Percentiles rank a stretch among this genome's conserved stretches.
Evolutionary conservation across 2,329 filamentous ascomycete genomes (phyloP).

Genomic region (Aureobasidium sp.): DNA sequence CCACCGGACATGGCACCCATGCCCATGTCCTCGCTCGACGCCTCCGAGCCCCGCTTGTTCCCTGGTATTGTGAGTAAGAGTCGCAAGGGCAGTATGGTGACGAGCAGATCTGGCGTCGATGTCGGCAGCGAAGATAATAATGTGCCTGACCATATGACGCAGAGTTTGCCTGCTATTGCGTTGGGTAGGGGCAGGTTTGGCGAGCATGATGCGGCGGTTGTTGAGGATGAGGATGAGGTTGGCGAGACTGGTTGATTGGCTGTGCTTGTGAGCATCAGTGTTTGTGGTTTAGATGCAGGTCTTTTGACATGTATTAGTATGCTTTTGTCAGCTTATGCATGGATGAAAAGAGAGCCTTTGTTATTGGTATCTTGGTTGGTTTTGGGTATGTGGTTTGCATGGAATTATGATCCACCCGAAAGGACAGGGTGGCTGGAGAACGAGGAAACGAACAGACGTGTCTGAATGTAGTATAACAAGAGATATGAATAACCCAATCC

Average conservation of each 20-base stretch:
- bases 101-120: conserved; percentile 1
- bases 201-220: not conserved
- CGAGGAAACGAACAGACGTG: not conserved
- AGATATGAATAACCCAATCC: not conserved
- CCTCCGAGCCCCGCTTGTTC: conserved; percentile 60
- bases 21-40: conserved; percentile 16
- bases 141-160: conserved; percentile 10
- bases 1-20: conserved; percentile 11
- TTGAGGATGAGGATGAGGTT: conserved; percentile 8
- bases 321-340: not conserved
- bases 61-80: conserved; percentile 57
- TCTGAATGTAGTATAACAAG: not conserved
- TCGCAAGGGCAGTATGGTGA: conserved; percentile 28
- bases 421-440: not conserved
- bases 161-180: conserved; percentile 14
- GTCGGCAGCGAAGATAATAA: not conserved
- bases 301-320: not conserved
- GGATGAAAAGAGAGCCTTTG: not conserved
- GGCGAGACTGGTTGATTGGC: conserved; percentile 19
- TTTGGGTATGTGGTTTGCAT: not conserved
- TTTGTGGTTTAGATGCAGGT: not conserved
- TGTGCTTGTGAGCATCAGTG: not conserved
- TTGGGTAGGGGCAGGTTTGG: not conserved
- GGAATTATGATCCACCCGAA: not conserved
- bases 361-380: not conserved